Evolutionary conservation across 305 asterid genomes (phyloP).

Genomic region (Fraxinus xanthoxyloides): DNA sequence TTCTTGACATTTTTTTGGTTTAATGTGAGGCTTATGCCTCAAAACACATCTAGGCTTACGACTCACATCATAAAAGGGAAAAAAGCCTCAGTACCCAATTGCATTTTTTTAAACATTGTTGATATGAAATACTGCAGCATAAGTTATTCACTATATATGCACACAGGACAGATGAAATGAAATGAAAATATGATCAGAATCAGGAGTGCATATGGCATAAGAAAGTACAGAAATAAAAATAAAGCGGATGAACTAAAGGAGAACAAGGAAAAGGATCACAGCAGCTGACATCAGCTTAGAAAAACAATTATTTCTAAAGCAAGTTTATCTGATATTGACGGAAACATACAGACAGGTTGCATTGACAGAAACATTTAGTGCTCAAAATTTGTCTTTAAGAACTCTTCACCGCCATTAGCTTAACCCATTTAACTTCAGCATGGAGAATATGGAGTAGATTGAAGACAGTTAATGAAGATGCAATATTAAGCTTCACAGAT

Average conservation of each 20-base stretch:
- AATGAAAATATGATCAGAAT: neutral
- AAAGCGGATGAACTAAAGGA: neutral
- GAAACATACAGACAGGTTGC: neutral
- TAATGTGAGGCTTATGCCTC: no score
- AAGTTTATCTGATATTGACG: neutral
- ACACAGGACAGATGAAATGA: neutral
- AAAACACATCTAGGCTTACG: no score
- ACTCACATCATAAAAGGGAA: no score
- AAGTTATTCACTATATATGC: neutral
- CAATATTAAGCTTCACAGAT: neutral
- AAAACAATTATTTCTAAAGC: no score
- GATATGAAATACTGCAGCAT: slow-evolving; percentile 3
- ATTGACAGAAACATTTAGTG: neutral
- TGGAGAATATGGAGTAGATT: neutral
- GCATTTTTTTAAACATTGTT: no score
- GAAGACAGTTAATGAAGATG: neutral
- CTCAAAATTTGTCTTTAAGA: neutral
- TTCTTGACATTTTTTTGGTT: no score
- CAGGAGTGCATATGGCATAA: neutral
- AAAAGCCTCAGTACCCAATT: no score
- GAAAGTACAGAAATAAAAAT: neutral
- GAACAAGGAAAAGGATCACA: neutral
- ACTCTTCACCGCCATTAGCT: neutral
- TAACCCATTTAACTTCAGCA: neutral
- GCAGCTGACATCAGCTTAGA: neutral